Percentiles rank a stretch among this genome's conserved stretches.
Conservation (phyloP, 208 protist genomes). For the Acanthamoeba castellanii region DNA sequence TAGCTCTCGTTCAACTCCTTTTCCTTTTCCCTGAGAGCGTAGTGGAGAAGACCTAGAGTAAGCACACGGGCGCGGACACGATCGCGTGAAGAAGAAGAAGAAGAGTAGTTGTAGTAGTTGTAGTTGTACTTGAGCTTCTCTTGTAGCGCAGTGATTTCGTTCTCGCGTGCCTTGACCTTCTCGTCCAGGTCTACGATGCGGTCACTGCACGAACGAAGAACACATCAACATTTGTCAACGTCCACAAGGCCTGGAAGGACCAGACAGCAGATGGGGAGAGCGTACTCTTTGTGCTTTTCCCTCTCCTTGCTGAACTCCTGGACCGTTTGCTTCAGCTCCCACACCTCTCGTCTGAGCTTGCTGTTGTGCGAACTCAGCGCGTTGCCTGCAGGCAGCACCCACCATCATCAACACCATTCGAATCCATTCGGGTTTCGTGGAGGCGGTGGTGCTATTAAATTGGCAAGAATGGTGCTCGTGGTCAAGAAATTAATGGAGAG, state of each 20-base stretch:
- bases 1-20: slow-evolving; percentile 32
- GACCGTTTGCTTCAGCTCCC: slow-evolving; percentile 1
- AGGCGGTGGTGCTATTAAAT: no score
- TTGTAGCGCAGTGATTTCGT: background rate
- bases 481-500: background rate
- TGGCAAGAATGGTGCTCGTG: background rate
- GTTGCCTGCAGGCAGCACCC: background rate
- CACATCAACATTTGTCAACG: background rate
- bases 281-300: slow-evolving; percentile 36
- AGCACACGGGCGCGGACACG: background rate
- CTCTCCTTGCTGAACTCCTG: slow-evolving; percentile 6
- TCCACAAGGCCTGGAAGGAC: background rate
- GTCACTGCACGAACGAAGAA: background rate
- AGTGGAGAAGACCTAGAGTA: background rate
- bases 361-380: background rate
- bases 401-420: no score
- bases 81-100: background rate
- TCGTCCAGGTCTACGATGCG: slow-evolving; percentile 9
- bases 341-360: background rate
- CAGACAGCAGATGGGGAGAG: background rate
- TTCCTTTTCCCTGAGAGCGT: background rate
- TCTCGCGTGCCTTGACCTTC: background rate
- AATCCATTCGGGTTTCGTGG: no score
- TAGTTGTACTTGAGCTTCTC: background rate
- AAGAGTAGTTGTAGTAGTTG: background rate